These are phyloP conservation scores for Aspergillus hortae DNA, from an alignment of 2,329 filamentous ascomycete genomes.

Conservation along the genomic window DNA sequence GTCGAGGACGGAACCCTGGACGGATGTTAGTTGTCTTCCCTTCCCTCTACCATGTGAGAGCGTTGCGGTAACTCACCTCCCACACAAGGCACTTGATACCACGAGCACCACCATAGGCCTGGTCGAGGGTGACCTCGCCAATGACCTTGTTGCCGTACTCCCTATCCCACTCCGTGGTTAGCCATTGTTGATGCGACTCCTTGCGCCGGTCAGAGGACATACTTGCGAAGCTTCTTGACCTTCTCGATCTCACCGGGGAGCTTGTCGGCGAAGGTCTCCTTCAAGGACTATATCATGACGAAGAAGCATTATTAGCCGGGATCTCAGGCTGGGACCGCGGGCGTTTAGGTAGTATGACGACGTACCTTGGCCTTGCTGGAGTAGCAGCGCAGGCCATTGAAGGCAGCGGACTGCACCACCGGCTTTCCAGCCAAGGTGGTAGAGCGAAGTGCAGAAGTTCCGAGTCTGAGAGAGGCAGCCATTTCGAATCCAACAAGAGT, in stretches of 20 bases:
- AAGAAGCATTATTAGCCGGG: constrained; percentile 23
- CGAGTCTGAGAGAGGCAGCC: constrained; percentile 78
- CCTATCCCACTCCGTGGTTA: constrained; percentile 47
- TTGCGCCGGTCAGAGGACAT: constrained; percentile 38
- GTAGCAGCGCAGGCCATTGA: constrained; percentile 85
- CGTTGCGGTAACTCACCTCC: constrained; percentile 57
- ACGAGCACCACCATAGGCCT: constrained; percentile 98
- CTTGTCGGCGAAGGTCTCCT: constrained; percentile 96
- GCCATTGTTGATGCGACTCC: constrained; percentile 6
- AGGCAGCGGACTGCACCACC: constrained; percentile 66
- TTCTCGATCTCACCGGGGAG: constrained; percentile 96
- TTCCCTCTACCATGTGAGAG: not conserved
- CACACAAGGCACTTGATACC: constrained; percentile 98
- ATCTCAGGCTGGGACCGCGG: constrained; percentile 22
- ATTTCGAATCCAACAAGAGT: constrained; percentile 55
- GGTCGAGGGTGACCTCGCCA: constrained; percentile 97
- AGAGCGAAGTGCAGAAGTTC: constrained; percentile 76
- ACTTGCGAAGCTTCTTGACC: constrained; percentile 98
- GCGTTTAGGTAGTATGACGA: not conserved
- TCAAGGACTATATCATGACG: constrained; percentile 67
- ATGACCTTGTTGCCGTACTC: constrained; percentile 93
- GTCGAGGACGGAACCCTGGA: constrained; percentile 84
- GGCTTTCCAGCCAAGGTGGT: constrained; percentile 66
- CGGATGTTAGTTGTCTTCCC: constrained; percentile 8
- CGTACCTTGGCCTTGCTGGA: constrained; percentile 81